These are phyloP conservation scores for Mycena pura DNA, from an alignment of 768 basidiomycete genomes.

Conservation along the genomic window DNA sequence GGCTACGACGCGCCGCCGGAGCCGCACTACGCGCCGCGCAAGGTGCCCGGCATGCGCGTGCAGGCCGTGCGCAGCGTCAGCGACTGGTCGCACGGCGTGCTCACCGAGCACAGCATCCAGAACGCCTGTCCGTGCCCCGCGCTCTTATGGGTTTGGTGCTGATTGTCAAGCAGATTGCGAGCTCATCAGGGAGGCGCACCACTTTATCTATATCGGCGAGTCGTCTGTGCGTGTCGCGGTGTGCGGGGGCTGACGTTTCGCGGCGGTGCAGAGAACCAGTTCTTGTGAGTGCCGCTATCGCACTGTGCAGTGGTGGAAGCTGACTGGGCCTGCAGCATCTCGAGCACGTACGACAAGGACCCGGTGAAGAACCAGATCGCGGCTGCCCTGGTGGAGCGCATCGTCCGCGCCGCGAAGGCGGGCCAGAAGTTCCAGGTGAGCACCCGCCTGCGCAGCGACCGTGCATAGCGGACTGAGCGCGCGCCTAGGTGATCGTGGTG, in stretches of 20 bases:
- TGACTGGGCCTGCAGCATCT: conserved; percentile 61
- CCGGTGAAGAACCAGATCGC: conserved; percentile 86
- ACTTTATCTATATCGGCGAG: conserved; percentile 92
- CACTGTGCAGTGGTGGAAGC: background rate
- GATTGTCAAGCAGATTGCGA: conserved; percentile 60
- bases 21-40: conserved; percentile 47
- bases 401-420: conserved; percentile 77
- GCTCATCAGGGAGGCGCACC: conserved; percentile 82
- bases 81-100: conserved; percentile 94
- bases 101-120: conserved; percentile 91
- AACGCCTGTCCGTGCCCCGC: conserved; percentile 75
- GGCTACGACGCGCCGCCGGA: conserved; percentile 44
- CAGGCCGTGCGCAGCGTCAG: conserved; percentile 87
- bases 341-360: conserved; percentile 66
- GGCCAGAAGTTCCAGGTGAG: conserved; percentile 79
- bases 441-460: background rate
- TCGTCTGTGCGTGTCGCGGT: conserved; percentile 8
- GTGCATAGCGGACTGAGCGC: background rate
- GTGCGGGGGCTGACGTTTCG: conserved; percentile 29
- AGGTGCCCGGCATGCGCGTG: conserved; percentile 64
- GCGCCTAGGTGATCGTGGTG: conserved; percentile 74
- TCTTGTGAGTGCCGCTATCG: conserved; percentile 77
- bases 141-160: background rate
- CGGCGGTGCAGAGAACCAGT: conserved; percentile 73
- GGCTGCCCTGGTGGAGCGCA: conserved; percentile 80